Base-by-base conservation (phyloP, 2,329 filamentous ascomycete species). In the Neonectria magnoliae region DNA sequence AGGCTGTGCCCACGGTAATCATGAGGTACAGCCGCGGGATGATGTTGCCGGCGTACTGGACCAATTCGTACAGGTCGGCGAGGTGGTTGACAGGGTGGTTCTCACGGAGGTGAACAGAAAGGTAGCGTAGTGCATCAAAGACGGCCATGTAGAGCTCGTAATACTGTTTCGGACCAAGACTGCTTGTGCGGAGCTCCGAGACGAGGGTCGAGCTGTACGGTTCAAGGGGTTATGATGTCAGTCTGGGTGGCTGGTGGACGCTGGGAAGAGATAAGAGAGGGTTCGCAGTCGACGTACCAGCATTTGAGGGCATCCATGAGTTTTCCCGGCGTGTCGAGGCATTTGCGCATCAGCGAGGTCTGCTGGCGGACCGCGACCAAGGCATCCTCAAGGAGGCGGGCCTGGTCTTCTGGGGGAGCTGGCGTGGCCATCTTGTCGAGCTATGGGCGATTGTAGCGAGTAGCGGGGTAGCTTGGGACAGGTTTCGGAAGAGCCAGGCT, bases 81-180 rank as follows among this genome's bases (percentile, higher is more conserved):
- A 99, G 90, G 84, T 99, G 96, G 80, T 99, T 98, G 71, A 97
- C 92, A 4, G 96, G 96, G 81, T 99, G 96, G 76, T 94, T 98
- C 78, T 99, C 96, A 81, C 94, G 94, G 48, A 99, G 90, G 81
- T 98, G 97, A 69, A 97, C 93, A 59, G 96, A 97, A 57, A 99
- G 90, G 81, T 98, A 95, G 79, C 96, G 94, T 78, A 99, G 84
- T 69, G 97, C 95, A 84, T 99, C 96, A 81, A 99, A 99, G 68
- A 99, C 94, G 70, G 96, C 89, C 96, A 99, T 99, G 83, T 99
- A 99, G 63, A 99, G 88, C 84, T 99, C 97, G 81, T 99, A 99
- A 84, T 99, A 99, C 81, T 99, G 96, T 81, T 99, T 99, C 36
- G 96, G 96, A n/a, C 96, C 94, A 56, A 99, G 88, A 75, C 93